Base-by-base conservation (phyloP, 768 basidiomycete genomes). In the Naganishia friedmannii region DNA sequence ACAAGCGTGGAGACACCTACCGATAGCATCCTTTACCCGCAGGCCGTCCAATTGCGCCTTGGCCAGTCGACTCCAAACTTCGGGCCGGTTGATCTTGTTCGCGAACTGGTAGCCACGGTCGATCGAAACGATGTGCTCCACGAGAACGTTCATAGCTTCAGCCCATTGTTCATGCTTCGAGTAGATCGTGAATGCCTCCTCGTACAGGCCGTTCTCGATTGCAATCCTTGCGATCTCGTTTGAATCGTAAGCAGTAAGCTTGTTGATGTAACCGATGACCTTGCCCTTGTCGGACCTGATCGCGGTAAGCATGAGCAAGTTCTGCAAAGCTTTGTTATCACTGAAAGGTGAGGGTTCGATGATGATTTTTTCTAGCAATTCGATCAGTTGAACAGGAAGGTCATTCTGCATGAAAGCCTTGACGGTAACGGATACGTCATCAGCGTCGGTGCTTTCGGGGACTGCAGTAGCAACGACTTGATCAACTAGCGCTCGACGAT, bases 21-120 rank as follows among this genome's bases (percentile, higher is more conserved):
- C 93, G 74, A 99, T 97, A 15, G 95, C 88, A 76, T 99, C 95
- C 83, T 97, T 98, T 83, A 99, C 91, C 53, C 96, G 91, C 63
- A 98, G 86, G 74, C 96, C 96, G 78, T 99, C 96, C 60, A 99
- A 86, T 80, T 99, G 96, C 26, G 96, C 96, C 82, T 99, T 99
- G n/a, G 91, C 96, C 73, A 99, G 86, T 65, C 96, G 83, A 74
- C 91, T 93, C 96, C 96, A 99, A 19, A 98, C 95, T 74, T 92
- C 93, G 42, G 96, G 93, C 79, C 88, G 86, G 83, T 97, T 92
- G 82, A 97, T 90, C 85, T 96, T 98, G 84, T 87, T 90, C 69
- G 96, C 96, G 74, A 91, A 99, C 66, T 96, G 92, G 74, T 92
- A 85, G 68, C 93, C 96, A 77, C 96, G 92, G 77, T 99, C 96